Conservation (phyloP, 805 yeast species). For the Torulaspora quercuum region DNA sequence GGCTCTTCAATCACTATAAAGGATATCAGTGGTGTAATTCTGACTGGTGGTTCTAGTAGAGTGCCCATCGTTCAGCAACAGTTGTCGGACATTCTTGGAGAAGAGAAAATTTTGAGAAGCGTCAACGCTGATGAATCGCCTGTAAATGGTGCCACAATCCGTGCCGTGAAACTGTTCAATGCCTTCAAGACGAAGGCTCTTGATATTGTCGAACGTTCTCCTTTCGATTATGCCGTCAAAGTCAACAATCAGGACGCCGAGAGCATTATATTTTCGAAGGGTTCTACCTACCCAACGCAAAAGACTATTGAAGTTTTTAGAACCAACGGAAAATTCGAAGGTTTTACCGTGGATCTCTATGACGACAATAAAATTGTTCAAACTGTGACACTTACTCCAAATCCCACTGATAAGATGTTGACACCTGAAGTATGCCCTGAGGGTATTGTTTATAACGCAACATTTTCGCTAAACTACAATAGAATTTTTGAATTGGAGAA, state of each 20-base stretch:
- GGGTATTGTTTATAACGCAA: conserved; percentile 40
- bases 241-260: conserved; percentile 31
- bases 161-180: conserved; percentile 73
- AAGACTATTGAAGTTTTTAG: conserved; percentile 37
- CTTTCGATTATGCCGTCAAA: conserved; percentile 46
- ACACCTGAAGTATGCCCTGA: conserved; percentile 40
- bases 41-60: conserved; percentile 89
- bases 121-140: conserved; percentile 96
- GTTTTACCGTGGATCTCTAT: conserved; percentile 36
- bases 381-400: conserved; percentile 15
- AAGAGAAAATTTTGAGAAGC: conserved; percentile 64
- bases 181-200: conserved; percentile 60
- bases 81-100: conserved; percentile 52
- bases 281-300: conserved; percentile 39
- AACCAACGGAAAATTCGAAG: conserved; percentile 31
- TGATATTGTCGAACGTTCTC: conserved; percentile 52
- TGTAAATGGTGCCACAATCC: conserved; percentile 81
- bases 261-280: conserved; percentile 45
- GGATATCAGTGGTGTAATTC: conserved; percentile 61
- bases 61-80: conserved; percentile 80
- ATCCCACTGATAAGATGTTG: conserved; percentile 33
- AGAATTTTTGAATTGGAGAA: conserved; percentile 48
- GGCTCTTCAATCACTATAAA: conserved; percentile 28
- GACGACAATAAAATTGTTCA: conserved; percentile 25
- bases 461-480: conserved; percentile 46